These are phyloP conservation scores for Chloris gayana DNA, from an alignment of 176 grass and related monocot genomes.

Conservation along the genomic window DNA sequence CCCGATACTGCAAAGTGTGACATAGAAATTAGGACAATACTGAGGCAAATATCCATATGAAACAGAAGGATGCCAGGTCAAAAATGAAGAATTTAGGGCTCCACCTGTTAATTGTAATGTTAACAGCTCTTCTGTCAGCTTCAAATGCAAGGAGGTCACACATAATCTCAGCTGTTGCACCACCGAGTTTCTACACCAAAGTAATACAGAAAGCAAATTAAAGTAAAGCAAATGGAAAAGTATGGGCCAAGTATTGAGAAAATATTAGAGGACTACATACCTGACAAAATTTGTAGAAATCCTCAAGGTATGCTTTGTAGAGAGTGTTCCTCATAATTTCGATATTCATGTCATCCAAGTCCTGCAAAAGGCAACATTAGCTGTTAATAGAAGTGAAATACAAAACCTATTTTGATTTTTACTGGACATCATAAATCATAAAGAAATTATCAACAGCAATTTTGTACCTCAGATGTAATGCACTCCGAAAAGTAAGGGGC, in stretches of 20 bases:
- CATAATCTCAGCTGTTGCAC: conserved; percentile 98
- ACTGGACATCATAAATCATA: conserved; percentile 17
- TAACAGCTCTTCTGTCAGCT: conserved; percentile 98
- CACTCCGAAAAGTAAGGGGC: conserved; percentile 98
- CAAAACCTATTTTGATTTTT: background rate
- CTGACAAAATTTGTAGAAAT: conserved; percentile 93
- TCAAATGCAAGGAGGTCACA: conserved; percentile 95
- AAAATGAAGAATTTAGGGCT: conserved; percentile 15
- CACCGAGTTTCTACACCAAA: conserved; percentile 85
- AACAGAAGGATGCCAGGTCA: conserved; percentile 19
- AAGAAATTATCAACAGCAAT: background rate
- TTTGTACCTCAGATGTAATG: conserved; percentile 94
- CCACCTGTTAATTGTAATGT: conserved; percentile 96
- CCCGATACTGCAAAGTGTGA: conserved; percentile 71
- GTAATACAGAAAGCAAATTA: conserved; percentile 22
- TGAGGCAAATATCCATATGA: background rate
- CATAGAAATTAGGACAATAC: conserved; percentile 29
- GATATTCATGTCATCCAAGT: conserved; percentile 99
- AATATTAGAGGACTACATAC: conserved; percentile 41
- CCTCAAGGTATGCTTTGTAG: conserved; percentile 99
- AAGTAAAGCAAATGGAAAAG: conserved; percentile 9
- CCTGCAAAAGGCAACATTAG: conserved; percentile 50
- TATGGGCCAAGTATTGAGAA: background rate
- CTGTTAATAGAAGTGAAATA: background rate
- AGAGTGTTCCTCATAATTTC: conserved; percentile 99